A percentile compares a stretch with the other conserved stretches of the same genome.
Conservation (phyloP, 1,139 yeast genomes). For the Citeromyces hawaiiensis region DNA sequence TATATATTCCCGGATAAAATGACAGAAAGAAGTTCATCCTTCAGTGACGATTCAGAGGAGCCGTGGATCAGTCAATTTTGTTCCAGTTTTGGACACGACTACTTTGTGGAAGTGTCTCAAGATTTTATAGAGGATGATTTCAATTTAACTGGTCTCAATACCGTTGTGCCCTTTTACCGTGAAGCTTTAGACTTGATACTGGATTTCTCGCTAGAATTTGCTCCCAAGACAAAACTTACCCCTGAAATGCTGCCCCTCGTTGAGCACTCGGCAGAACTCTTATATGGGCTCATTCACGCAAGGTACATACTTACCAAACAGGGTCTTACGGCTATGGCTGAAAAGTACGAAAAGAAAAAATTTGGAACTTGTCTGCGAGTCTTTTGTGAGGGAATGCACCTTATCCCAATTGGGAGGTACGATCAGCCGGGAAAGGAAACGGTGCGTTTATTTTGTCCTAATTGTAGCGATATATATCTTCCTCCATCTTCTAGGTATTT, state of each 20-base stretch:
- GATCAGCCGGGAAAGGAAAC: constrained; percentile 90
- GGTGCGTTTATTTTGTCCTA: constrained; percentile 77
- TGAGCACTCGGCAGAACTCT: constrained; percentile 81
- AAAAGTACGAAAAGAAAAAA: constrained; percentile 77
- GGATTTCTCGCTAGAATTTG: constrained; percentile 37
- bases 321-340: constrained; percentile 92
- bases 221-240: constrained; percentile 48
- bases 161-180: constrained; percentile 80
- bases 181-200: constrained; percentile 86
- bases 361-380: constrained; percentile 91
- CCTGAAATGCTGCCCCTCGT: constrained; percentile 62
- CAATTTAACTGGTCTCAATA: constrained; percentile 79
- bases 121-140: constrained; percentile 95
- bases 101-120: constrained; percentile 82
- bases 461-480: constrained; percentile 81
- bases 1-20: too few species aligned
- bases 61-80: constrained; percentile 92
- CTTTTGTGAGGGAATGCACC: constrained; percentile 82
- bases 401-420: constrained; percentile 84
- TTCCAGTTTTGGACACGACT: constrained; percentile 81
- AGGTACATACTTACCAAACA: constrained; percentile 80
- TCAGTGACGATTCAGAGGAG: constrained; percentile 41
- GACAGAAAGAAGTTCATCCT: not conserved
- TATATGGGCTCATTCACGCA: constrained; percentile 91
- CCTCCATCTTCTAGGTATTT: constrained; percentile 79